Evolutionary conservation across 2,329 filamentous ascomycete species (phyloP), one percentile per base, ranked within the genome.

Genomic region (Septoria linicola): DNA sequence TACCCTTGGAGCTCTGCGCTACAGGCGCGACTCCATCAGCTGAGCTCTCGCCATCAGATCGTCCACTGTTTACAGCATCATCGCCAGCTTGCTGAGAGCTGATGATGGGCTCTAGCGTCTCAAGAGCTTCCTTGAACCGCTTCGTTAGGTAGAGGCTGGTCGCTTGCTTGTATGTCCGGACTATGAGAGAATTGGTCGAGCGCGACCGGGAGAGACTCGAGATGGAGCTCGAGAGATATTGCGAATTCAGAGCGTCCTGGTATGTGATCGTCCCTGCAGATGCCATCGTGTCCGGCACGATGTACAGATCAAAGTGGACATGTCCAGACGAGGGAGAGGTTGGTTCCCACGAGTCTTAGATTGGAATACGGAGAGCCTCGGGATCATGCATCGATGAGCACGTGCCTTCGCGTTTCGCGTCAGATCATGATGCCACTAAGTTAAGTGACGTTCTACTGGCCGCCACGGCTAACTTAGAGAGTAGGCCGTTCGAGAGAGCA

Each of bases 121-220:
- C 88, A 23, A 96, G 78, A 0, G 92, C 88, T 72, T 99, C 93
- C 61, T 89, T 88, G 47, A 97, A 77, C 41, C 92, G 88, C 70
- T 93, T 90, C 70, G 93, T 99, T 54, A 99, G 80, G 73, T 95
- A 99, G 19, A 97, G 81, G 59, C 93, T 91, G 5, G 90, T 95
- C 25, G 93, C 88, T 74, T 96, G 90, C 60, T 92, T 89, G 74
- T 97, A 97, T 23, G 87, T 87, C 72, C 93, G 93, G 61, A 92
- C 93, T 65, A 96, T 87, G 64, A 88, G 82, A 41, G 82, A 85
- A 37, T 84, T 78, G 31, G 79, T 78, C 47, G 83, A 81, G 46
- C 84, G 83, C 42, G 85, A 80, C 43, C 82, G 82, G 21, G 82
- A 80, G 41, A 89, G 76, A 51, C 84, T 87, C 47, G 85, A 82